A percentile compares a stretch with the other conserved stretches of the same genome.
phyloP scores from a whole-genome alignment of 2,329 filamentous ascomycete genomes.

The Penicillium sp. region DNA sequence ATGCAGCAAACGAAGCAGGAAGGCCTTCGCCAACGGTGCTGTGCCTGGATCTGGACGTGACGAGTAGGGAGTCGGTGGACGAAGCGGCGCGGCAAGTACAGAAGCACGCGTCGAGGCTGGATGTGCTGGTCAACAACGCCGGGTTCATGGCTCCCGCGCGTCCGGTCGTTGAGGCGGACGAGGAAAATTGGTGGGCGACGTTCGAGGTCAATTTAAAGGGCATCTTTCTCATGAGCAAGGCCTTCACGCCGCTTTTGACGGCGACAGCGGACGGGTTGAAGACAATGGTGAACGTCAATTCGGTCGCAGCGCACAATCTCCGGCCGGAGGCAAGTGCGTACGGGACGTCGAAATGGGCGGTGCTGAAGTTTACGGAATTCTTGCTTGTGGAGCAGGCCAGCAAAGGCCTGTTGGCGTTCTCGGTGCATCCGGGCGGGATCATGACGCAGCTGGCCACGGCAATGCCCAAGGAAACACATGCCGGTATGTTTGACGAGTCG shows the following conservation, averaged over 20 bases:
- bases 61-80: conserved; percentile 32
- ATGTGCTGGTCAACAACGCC: conserved; percentile 49
- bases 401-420: conserved; percentile 34
- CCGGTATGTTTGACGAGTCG: neutral
- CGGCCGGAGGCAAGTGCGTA: conserved; percentile 40
- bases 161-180: conserved; percentile 31
- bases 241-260: conserved; percentile 43
- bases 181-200: conserved; percentile 38
- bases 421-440: conserved; percentile 46
- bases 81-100: conserved; percentile 30
- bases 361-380: conserved; percentile 45
- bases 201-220: conserved; percentile 50
- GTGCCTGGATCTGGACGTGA: conserved; percentile 42
- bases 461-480: conserved; percentile 25
- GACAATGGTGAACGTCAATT: conserved; percentile 47
- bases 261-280: conserved; percentile 22
- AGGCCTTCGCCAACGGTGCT: conserved; percentile 38
- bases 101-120: conserved; percentile 30
- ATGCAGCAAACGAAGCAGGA: conserved; percentile 34
- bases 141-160: conserved; percentile 28
- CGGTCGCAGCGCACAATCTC: conserved; percentile 39
- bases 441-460: conserved; percentile 41
- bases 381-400: conserved; percentile 41
- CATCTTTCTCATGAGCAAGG: conserved; percentile 41
- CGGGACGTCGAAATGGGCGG: conserved; percentile 44